Percentiles rank a stretch among this genome's conserved stretches.
phyloP scores from a whole-genome alignment of 768 basidiomycete species.

The Tulasnella calospora region DNA sequence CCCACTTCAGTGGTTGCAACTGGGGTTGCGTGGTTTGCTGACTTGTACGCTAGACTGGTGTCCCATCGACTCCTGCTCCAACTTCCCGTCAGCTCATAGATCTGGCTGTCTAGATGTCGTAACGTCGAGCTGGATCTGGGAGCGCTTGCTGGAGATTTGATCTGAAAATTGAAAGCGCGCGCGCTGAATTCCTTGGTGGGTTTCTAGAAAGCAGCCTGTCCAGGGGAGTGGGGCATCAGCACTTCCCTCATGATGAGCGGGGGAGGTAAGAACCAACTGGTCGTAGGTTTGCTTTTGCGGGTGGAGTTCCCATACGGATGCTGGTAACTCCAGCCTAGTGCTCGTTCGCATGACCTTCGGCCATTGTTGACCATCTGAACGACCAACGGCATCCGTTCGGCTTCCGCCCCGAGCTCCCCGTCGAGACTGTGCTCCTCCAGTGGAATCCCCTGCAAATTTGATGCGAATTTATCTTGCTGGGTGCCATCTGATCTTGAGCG shows the following conservation, averaged over 20 bases:
- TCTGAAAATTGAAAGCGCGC: conserved; percentile 79
- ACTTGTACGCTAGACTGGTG: conserved; percentile 36
- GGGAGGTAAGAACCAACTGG: conserved; percentile 28
- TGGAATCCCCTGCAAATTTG: too few relatives aligned
- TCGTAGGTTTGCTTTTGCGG: conserved; percentile 69
- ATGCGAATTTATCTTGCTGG: too few relatives aligned
- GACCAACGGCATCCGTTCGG: too few relatives aligned
- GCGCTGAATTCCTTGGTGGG: conserved; percentile 79
- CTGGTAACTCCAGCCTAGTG: too few relatives aligned
- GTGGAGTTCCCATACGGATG: conserved; percentile 76
- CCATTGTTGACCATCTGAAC: too few relatives aligned
- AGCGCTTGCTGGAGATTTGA: conserved; percentile 62
- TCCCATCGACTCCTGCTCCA: conserved; percentile 44
- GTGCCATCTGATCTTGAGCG: too few relatives aligned
- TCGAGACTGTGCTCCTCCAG: too few relatives aligned
- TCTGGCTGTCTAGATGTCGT: conserved; percentile 59
- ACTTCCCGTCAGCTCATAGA: conserved; percentile 65
- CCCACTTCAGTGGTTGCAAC: too few relatives aligned
- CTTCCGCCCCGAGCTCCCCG: too few relatives aligned
- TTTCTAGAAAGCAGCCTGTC: conserved; percentile 74
- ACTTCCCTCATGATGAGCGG: neutral
- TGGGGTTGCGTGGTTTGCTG: conserved; percentile 51
- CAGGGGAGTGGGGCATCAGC: conserved; percentile 3
- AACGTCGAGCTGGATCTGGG: conserved; percentile 46
- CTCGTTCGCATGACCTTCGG: too few relatives aligned